These are phyloP conservation scores for Parathielavia appendiculata DNA, from an alignment of 495 filamentous ascomycete species.

Conservation along the genomic window DNA sequence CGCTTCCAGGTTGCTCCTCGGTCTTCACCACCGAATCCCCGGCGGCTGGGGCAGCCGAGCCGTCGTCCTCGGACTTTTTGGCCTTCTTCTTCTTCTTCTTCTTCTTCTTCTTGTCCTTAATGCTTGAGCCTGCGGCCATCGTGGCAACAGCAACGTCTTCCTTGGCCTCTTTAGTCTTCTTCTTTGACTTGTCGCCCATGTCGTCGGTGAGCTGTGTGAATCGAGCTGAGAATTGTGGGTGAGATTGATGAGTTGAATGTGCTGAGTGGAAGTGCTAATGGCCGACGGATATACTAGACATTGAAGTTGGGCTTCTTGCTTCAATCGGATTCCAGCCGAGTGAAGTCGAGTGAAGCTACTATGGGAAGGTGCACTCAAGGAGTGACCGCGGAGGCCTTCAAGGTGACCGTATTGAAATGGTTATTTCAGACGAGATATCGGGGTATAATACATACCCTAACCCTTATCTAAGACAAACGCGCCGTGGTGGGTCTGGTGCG, in stretches of 20 bases:
- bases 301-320: not conserved
- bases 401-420: no score
- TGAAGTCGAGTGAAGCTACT: not conserved
- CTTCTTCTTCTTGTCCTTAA: constrained; percentile 23
- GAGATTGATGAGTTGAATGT: not conserved
- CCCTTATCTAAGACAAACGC: not conserved
- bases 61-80: constrained; percentile 19
- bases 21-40: constrained; percentile 7
- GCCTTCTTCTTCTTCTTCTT: constrained; percentile 22
- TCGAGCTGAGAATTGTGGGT: no score
- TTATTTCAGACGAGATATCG: no score
- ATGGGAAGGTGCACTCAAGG: no score
- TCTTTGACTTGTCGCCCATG: constrained; percentile 22
- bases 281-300: not conserved
- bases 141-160: not conserved
- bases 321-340: not conserved
- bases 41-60: not conserved
- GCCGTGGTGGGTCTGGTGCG: not conserved
- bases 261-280: not conserved
- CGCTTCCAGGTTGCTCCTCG: not conserved
- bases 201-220: not conserved
- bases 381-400: no score
- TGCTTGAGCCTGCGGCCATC: not conserved
- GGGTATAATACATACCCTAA: not conserved
- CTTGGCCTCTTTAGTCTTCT: constrained; percentile 23